Conservation (phyloP, 495 filamentous ascomycete species). For the Penicillium diatomitis region DNA sequence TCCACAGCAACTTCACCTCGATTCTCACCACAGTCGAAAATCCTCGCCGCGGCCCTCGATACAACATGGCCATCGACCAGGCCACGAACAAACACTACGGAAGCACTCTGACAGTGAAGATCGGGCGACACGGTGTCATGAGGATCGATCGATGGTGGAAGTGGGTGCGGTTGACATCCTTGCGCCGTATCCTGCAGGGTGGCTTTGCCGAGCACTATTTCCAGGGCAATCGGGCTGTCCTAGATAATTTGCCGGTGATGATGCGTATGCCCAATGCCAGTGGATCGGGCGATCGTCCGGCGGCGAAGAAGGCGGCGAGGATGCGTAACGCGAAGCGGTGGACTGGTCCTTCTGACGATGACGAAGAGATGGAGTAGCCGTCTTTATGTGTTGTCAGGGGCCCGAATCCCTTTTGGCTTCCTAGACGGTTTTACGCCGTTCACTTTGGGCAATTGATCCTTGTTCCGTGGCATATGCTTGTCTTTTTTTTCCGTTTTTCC, state of each 20-base stretch:
- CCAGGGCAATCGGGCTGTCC: slow-evolving; percentile 69
- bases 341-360: slow-evolving; percentile 22
- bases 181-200: slow-evolving; percentile 68
- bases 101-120: slow-evolving; percentile 64
- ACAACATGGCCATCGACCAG: slow-evolving; percentile 62
- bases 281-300: slow-evolving; percentile 14
- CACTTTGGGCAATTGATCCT: background rate
- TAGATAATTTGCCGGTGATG: slow-evolving; percentile 59
- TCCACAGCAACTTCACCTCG: slow-evolving; percentile 72
- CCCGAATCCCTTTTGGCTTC: too few relatives aligned
- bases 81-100: slow-evolving; percentile 67
- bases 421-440: too few relatives aligned
- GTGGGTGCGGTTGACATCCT: slow-evolving; percentile 61
- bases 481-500: background rate
- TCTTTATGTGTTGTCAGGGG: too few relatives aligned
- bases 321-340: slow-evolving; percentile 30
- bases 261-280: slow-evolving; percentile 19
- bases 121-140: slow-evolving; percentile 63
- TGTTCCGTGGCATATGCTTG: background rate
- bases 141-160: slow-evolving; percentile 90
- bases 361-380: background rate
- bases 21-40: slow-evolving; percentile 79
- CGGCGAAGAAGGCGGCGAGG: slow-evolving; percentile 27
- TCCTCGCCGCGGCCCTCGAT: slow-evolving; percentile 61
- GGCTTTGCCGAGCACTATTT: slow-evolving; percentile 82